Evolutionary conservation across 2,329 filamentous ascomycete genomes (phyloP).

Genomic region (Alternaria brassicae): DNA sequence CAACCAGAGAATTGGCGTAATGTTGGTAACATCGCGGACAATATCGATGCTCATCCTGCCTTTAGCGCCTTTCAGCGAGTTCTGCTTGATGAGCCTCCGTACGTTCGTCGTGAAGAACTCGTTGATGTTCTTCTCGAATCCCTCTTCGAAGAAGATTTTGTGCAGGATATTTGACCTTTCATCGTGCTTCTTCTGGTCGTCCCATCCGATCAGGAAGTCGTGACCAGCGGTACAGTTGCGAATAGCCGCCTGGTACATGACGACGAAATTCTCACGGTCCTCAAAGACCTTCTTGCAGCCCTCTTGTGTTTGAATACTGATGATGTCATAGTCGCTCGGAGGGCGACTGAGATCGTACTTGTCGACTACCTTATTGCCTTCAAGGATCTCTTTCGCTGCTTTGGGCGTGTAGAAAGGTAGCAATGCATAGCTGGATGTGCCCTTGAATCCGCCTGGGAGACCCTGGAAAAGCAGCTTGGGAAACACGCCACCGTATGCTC

Average conservation of each 20-base stretch:
- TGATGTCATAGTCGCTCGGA: constrained; percentile 51
- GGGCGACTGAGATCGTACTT: constrained; percentile 57
- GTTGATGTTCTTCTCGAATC: constrained; percentile 72
- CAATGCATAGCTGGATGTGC: constrained; percentile 57
- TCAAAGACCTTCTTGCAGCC: constrained; percentile 60
- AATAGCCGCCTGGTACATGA: constrained; percentile 65
- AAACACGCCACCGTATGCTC: constrained; percentile 58
- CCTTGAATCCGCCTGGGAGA: constrained; percentile 57
- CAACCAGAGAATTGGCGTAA: constrained; percentile 69
- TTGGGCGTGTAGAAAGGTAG: constrained; percentile 61
- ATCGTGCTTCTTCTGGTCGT: constrained; percentile 48
- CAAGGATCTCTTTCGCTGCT: constrained; percentile 57
- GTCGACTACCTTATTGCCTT: constrained; percentile 55
- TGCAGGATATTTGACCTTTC: constrained; percentile 52
- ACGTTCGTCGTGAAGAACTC: constrained; percentile 62
- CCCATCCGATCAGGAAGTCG: constrained; percentile 62
- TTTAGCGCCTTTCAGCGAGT: constrained; percentile 55
- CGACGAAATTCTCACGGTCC: constrained; percentile 58
- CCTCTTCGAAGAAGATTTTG: constrained; percentile 64
- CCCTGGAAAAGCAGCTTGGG: constrained; percentile 53
- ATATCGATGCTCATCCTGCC: constrained; percentile 58
- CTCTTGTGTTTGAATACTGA: constrained; percentile 59
- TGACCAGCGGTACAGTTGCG: constrained; percentile 64
- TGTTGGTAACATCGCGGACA: constrained; percentile 72
- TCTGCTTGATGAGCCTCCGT: constrained; percentile 55